A percentile compares a stretch with the other conserved stretches of the same genome.
Evolutionary conservation across 2,329 filamentous ascomycete genomes (phyloP).

Genomic region (Fusarium neocosmosporiellum): DNA sequence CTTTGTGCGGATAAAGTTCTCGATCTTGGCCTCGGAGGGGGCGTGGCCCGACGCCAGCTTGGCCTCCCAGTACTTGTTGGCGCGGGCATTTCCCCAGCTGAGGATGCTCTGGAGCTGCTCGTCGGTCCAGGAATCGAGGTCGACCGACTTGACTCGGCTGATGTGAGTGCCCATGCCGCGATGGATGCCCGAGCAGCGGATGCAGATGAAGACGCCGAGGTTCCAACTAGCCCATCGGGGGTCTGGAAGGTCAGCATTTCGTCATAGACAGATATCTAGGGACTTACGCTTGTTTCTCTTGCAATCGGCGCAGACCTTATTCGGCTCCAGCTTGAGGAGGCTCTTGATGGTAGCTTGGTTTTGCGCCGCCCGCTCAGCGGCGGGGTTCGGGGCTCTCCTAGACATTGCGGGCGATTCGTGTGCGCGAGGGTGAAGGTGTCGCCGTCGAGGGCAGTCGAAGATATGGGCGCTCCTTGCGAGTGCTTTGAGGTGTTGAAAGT

Average conservation of each 20-base stretch:
- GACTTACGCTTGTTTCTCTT: conserved; percentile 95
- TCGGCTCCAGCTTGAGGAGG: conserved; percentile 91
- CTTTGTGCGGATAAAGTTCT: conserved; percentile 99
- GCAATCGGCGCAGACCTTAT: conserved; percentile 98
- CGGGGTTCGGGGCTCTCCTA: conserved; percentile 79
- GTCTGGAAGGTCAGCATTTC: conserved; percentile 64
- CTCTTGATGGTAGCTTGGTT: conserved; percentile 95
- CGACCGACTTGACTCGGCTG: conserved; percentile 96
- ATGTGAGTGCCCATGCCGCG: conserved; percentile 99
- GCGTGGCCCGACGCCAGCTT: conserved; percentile 92
- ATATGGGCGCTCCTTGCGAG: conserved; percentile 7
- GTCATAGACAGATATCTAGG: neutral
- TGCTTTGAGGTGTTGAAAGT: conserved; percentile 29
- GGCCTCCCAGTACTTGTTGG: conserved; percentile 99
- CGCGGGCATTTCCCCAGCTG: conserved; percentile 94
- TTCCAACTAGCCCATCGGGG: conserved; percentile 99
- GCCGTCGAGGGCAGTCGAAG: neutral
- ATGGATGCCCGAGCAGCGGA: conserved; percentile 98
- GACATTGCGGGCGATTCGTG: conserved; percentile 68
- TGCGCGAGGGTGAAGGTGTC: neutral
- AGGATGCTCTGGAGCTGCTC: conserved; percentile 95
- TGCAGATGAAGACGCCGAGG: conserved; percentile 95
- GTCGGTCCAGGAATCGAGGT: conserved; percentile 98
- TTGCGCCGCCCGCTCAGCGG: conserved; percentile 88
- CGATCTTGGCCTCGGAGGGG: conserved; percentile 96